Conservation (phyloP, 768 basidiomycete species). For the Auriscalpium orientale region DNA sequence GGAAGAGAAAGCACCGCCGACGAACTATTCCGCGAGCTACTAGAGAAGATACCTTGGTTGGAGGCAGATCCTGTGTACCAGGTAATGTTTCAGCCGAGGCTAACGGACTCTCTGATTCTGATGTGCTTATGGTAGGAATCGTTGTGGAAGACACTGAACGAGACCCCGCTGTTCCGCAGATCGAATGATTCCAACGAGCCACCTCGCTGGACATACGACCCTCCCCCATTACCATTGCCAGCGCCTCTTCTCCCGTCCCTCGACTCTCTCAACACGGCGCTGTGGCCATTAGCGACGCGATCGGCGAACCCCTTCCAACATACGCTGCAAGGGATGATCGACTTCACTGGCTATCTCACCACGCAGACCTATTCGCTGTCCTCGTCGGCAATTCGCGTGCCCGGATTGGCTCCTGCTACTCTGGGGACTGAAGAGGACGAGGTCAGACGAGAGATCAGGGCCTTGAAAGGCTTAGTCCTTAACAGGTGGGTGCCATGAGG, state of each 20-base stretch:
- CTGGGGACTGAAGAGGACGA: constrained; percentile 51
- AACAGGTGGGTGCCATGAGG: constrained; percentile 45
- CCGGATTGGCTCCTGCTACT: constrained; percentile 15
- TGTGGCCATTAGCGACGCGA: constrained; percentile 4
- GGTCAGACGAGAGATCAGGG: constrained; percentile 63
- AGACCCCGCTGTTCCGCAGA: constrained; percentile 38
- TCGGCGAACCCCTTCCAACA: constrained; percentile 40
- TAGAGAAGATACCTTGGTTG: constrained; percentile 53
- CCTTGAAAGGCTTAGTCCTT: constrained; percentile 71
- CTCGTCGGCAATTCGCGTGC: constrained; percentile 10
- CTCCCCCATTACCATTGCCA: constrained; percentile 21
- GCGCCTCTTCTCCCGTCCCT: constrained; percentile 18
- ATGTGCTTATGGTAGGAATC: constrained; percentile 25
- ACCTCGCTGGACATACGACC: constrained; percentile 32
- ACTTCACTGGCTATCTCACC: constrained; percentile 75
- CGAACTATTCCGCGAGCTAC: constrained; percentile 51
- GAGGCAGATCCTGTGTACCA: constrained; percentile 46
- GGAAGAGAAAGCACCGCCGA: constrained; percentile 40
- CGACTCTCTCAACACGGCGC: constrained; percentile 7
- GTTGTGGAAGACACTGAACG: constrained; percentile 59
- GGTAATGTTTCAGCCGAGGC: constrained; percentile 27
- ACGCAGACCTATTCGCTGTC: constrained; percentile 56
- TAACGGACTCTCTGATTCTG: background rate
- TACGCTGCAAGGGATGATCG: constrained; percentile 57
- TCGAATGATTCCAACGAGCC: constrained; percentile 17